Evolutionary conservation across 345 rosid species (phyloP), one percentile per base, ranked within the genome.

Genomic region (Lumnitzera littorea): DNA sequence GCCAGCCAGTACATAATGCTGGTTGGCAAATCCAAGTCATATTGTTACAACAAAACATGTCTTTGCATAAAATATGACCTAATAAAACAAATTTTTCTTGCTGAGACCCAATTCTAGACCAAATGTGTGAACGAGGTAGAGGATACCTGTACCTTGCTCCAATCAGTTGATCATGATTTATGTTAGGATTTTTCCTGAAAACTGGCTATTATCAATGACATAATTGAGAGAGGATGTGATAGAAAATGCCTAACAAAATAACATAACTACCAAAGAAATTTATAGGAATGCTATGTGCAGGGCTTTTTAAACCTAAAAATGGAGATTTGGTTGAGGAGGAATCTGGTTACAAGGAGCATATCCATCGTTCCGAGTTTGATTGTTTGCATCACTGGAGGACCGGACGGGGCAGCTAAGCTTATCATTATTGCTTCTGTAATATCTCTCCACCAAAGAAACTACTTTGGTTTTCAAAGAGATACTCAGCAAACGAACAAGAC

Each of bases 391-490:
- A 60, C 63, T 12, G 61, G 74, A 13, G 74, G 74, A 60, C 61
- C 74, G 15, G 54, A 65, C 0, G 70, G 66, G 12, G 69, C 74
- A 41, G 61, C 65, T 5, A 43, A 53, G 49, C 70, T 70, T 4
- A 70, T 70, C 48, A 65, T 70, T 49, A 47, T 70, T 51, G 69
- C 74, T 13, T 65, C 74, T 25, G 74, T 70, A 60, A 64, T 53
- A 48, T 15, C 29, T 13, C 13, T 12, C 46, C 7, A 43, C 51
- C 24, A 13, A 25, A 9, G 6, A 20, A 20, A 5, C 43, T 58
- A 50, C 56, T 20, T 15, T 7, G 23, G 9, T 16, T 36, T 41
- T 13, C 10, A 4, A 36, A 0, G 3, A 12, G 12, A 14, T 43
- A 9, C 14, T 13, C 15, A 9, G 46, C 9, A n/a, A 20, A 2